phyloP scores from a whole-genome alignment of 257 asterid species.

The Ophiorrhiza pumila region DNA sequence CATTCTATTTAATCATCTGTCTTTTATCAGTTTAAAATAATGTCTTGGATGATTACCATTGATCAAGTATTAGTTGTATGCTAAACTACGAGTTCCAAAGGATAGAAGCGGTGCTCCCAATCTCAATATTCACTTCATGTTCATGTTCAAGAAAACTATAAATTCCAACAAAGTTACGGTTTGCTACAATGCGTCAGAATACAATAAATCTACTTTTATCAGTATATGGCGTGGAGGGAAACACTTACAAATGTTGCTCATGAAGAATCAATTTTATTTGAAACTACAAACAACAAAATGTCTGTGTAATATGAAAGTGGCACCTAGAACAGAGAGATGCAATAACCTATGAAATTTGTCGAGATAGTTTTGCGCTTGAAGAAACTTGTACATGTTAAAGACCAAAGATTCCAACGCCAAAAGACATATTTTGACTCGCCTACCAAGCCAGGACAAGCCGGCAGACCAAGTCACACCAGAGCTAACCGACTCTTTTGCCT shows the following conservation, averaged over 20 bases:
- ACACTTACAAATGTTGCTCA: no score
- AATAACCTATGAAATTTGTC: background rate
- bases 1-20: background rate
- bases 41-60: background rate
- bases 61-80: background rate
- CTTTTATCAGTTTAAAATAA: background rate
- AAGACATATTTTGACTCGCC: background rate
- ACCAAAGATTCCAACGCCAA: background rate
- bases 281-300: no score
- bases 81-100: background rate
- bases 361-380: background rate
- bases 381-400: no score
- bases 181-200: no score
- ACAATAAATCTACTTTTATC: no score
- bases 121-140: background rate
- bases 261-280: no score
- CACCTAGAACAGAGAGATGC: background rate
- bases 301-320: no score
- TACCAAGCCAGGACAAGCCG: no score
- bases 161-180: background rate
- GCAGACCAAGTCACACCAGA: background rate
- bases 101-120: background rate
- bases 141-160: background rate
- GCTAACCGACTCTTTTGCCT: background rate
- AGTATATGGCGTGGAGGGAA: no score